Base-by-base conservation (phyloP, 2,329 filamentous ascomycete species). In the Chaetomiaceae sp. region DNA sequence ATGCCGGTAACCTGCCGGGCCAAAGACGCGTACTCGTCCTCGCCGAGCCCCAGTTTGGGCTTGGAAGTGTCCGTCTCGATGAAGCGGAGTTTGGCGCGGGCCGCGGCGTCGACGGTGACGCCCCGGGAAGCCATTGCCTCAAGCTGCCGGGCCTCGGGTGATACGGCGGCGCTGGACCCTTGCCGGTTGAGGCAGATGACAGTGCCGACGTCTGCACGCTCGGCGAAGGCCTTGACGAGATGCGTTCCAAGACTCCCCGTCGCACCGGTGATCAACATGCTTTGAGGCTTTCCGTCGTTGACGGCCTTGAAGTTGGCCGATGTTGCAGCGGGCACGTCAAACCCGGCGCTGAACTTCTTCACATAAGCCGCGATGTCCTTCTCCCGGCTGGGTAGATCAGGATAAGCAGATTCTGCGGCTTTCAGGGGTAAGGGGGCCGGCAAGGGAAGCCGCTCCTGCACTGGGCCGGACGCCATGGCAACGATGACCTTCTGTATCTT, bases 131-230 rank as follows among this genome's bases (percentile, higher is more conserved):
- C 57, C 19, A 65, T 32, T 4, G 54, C 41, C 51, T 74, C 70
- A 10, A 65, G 65, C 19, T 43, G 30, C 20, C 40, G 5, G 45
- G n/a, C 27, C 1, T 51, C 24, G 6, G 64, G 57, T 4, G 27
- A 38, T 29, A 27, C 24, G 37, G 37, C 29, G 17, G 19, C 18
- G 26, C 29, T 32, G 36, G 48, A 59, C 5, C n/a, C 4, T 5
- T 49, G 52, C 1, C 73, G 67, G 52, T 78, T 78, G 11, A 79
- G 51, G 46, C 74, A 77, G 3, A 74, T 49, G 1, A 67, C 58
- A 3, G 24, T 44, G 1, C 36, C 10, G 2, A 71, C 63, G 7
- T 56, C 51, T 0, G 60, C 26, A 0, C 49, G 51, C 0, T 46
- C 17, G 6, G 66, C 62, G 2, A 65, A 42, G 7, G n/a, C 5